A percentile compares a stretch with the other conserved stretches of the same genome.
These are phyloP conservation scores for Ciborinia camelliae DNA, from an alignment of 2,329 filamentous ascomycete species.

Conservation along the genomic window DNA sequence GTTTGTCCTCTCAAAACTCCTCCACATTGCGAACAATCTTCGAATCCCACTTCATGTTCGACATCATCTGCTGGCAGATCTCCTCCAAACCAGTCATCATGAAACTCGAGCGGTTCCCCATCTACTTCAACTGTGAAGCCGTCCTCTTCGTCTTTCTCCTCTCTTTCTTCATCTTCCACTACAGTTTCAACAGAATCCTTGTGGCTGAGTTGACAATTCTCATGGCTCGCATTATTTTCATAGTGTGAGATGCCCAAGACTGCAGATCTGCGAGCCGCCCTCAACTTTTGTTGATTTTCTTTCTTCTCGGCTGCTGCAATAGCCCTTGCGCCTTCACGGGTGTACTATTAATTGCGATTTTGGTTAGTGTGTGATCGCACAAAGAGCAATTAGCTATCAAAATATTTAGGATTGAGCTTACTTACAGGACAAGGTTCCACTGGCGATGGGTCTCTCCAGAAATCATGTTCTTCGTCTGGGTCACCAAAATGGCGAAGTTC, in stretches of 20 bases:
- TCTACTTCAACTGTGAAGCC: neutral
- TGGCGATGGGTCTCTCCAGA: neutral
- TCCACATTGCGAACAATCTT: neutral
- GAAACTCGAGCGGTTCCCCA: neutral
- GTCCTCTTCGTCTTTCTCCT: neutral
- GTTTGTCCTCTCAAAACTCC: neutral
- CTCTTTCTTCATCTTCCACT: neutral
- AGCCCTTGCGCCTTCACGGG: constrained; percentile 2
- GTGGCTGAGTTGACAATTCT: too few species aligned
- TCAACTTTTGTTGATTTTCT: neutral
- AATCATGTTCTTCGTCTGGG: constrained; percentile 8
- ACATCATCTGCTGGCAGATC: neutral
- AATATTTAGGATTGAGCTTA: neutral
- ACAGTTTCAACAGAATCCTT: neutral
- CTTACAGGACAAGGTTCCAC: neutral
- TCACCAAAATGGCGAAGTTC: constrained; percentile 8
- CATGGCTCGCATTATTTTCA: neutral
- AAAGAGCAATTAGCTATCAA: neutral
- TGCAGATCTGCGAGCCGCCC: neutral
- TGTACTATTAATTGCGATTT: neutral
- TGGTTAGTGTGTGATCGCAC: neutral
- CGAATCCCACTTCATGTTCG: neutral
- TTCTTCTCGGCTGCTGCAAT: neutral
- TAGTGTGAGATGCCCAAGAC: neutral
- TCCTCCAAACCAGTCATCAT: constrained; percentile 4